Evolutionary conservation across 768 basidiomycete species (phyloP), one percentile per base, ranked within the genome.

Genomic region (Boletus pseudopeckii): DNA sequence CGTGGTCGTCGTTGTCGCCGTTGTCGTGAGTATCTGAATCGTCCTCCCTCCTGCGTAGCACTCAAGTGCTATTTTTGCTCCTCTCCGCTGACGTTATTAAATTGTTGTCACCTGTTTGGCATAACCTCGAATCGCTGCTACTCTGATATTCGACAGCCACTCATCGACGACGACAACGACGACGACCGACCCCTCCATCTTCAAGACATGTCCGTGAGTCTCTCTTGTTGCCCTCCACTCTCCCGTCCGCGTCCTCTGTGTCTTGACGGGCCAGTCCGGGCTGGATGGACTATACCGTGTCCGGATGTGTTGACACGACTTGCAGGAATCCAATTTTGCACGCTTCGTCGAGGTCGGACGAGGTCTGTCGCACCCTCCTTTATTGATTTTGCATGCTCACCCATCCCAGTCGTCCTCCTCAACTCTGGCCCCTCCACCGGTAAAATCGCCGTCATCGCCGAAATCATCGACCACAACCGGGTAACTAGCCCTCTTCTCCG

Each of bases 381-480:
- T 0, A 9, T 24, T 10, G 3, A 5, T 20, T 1, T 33, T n/a
- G 3, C 13, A 2, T 32, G n/a, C 57, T 65, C 55, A 66, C 7
- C 36, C 36, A 0, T 30, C 14, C 10, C 13, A 63, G 93, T 98
- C 58, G 92, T 98, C 72, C 92, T 98, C 77, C 81, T 98, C 77
- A 90, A 89, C 72, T 73, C 86, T 54, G 96, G 96, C 52, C 91
- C 92, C 53, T 82, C 76, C 54, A 78, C 84, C 42, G 94, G 94
- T 62, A 89, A 86, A 73, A 91, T 97, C 65, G 97, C 97, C 52
- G 88, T 93, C 59, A 95, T 99, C 72, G 86, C 85, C 47, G 94
- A 98, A 75, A 95, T 98, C 74, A 95, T 98, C 60, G 97, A 98
- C 84, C 96, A 98, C 82, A 96, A 94, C 80, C 85, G 95, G 71